phyloP scores from a whole-genome alignment of 2,329 filamentous ascomycete genomes.

The Ciborinia camelliae region DNA sequence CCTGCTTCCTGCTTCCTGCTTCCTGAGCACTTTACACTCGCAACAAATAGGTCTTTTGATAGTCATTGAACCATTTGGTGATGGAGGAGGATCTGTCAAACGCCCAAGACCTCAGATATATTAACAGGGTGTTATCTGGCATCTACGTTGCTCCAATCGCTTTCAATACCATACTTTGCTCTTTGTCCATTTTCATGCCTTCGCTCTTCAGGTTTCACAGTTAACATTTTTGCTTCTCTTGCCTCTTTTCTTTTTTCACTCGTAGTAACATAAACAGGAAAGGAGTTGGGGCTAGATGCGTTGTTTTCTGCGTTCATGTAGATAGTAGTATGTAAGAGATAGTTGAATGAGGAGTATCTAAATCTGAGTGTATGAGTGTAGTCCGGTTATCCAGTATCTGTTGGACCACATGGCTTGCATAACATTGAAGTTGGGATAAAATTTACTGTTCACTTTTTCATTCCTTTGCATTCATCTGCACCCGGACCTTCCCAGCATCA shows the following conservation, averaged over 20 bases:
- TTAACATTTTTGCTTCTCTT: not conserved
- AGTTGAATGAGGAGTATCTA: not conserved
- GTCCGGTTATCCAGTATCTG: too few relatives aligned
- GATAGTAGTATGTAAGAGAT: too few relatives aligned
- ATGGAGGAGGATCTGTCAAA: not conserved
- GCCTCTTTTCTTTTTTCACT: not conserved
- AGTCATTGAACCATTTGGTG: not conserved
- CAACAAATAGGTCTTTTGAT: not conserved
- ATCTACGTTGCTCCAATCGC: not conserved
- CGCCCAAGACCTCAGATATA: not conserved
- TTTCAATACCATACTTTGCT: not conserved
- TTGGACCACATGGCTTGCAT: not conserved
- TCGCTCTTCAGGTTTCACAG: not conserved
- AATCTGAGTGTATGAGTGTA: not conserved
- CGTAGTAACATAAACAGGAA: not conserved
- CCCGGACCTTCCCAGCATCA: not conserved
- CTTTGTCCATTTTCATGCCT: not conserved
- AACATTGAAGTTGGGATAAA: too few relatives aligned
- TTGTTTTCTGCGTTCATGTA: too few relatives aligned
- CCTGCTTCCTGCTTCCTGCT: too few relatives aligned
- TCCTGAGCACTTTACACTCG: not conserved
- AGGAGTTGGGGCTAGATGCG: too few relatives aligned
- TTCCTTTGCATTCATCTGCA: not conserved
- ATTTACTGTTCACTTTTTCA: not conserved
- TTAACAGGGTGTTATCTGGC: not conserved